Percentiles rank a stretch among this genome's conserved stretches.
Conservation (phyloP, 257 asterid species). For the Solanum chiquidenum region DNA sequence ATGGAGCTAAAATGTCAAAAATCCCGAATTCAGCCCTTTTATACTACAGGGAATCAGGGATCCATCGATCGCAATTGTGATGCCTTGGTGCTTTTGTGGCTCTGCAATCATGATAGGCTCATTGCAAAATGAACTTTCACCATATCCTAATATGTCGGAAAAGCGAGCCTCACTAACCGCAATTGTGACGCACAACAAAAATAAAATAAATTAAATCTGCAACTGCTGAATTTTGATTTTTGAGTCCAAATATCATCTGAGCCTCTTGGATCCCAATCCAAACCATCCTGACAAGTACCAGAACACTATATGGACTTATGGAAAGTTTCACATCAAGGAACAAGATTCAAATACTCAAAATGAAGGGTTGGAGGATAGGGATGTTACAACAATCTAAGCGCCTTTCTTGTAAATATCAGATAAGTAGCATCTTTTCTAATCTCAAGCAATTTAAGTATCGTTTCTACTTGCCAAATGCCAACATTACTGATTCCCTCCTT, state of each 20-base stretch:
- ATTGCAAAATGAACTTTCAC: neutral
- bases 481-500: neutral
- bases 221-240: neutral
- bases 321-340: neutral
- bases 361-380: neutral
- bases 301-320: neutral
- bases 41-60: neutral
- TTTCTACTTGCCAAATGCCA: neutral
- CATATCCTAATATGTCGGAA: neutral
- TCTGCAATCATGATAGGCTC: neutral
- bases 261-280: neutral
- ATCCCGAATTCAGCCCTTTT: neutral
- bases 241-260: neutral
- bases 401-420: neutral
- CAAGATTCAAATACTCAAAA: neutral
- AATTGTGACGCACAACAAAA: neutral
- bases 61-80: neutral
- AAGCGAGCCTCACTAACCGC: neutral
- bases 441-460: neutral
- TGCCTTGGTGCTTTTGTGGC: neutral
- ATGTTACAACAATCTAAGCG: neutral
- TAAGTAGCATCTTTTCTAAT: neutral
- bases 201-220: neutral
- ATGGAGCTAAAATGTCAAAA: neutral
- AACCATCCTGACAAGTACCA: neutral